phyloP scores from a whole-genome alignment of 176 grass and related monocot species.

The Triticum timopheevii region DNA sequence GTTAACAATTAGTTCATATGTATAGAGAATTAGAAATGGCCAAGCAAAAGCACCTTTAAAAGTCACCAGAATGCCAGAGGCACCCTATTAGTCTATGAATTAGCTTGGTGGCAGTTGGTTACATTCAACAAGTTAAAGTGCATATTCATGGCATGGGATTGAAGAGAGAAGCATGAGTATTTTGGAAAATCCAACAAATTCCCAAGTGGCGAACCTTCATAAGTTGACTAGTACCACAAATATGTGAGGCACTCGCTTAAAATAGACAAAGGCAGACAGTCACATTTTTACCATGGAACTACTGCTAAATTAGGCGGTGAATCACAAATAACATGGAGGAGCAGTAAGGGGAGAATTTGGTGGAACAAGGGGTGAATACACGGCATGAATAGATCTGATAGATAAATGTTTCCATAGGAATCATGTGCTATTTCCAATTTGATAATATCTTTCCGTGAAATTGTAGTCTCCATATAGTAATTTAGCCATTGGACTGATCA shows the following conservation, averaged over 20 bases:
- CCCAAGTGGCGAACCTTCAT: background rate
- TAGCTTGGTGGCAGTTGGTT: background rate
- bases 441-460: background rate
- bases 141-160: background rate
- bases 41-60: slow-evolving; percentile 9
- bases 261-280: background rate
- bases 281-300: background rate
- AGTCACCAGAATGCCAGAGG: background rate
- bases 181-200: background rate
- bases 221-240: background rate
- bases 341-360: background rate
- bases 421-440: background rate
- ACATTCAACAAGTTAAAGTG: slow-evolving; percentile 8
- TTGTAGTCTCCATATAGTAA: background rate
- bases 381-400: background rate
- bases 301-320: background rate
- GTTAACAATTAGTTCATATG: slow-evolving; percentile 3
- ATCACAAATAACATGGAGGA: background rate
- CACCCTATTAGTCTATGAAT: background rate
- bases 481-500: slow-evolving; percentile 1
- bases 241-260: background rate
- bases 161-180: background rate
- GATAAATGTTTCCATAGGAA: background rate
- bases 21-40: background rate
- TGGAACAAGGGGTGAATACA: background rate